Evolutionary conservation across 352 stramenopile species (phyloP), one percentile per base, ranked within the genome.

Genomic region (Pythium plurisporium): DNA sequence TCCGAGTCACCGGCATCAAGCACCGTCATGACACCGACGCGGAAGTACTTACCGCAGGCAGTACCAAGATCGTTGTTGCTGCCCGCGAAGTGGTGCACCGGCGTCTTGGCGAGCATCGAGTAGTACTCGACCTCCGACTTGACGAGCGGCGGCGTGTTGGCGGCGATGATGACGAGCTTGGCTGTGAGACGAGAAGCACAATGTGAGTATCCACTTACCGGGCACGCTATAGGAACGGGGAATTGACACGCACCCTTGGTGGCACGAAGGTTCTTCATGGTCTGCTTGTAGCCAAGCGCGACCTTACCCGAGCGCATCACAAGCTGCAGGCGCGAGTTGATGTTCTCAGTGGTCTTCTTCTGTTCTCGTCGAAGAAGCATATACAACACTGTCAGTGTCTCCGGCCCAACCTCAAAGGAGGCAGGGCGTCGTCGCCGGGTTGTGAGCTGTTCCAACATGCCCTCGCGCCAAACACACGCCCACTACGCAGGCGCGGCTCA

Each of bases 41-140:
- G 93, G 91, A 99, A 99, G 79, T 99, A 98, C 76, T 99, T 99
- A 72, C 97, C 97, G 69, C 97, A 99, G 49, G 97, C 97, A 70
- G 96, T 99, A 67, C 97, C 97, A 50, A 99, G 91, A 73, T 99
- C 96, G 58, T 95, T 98, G 91, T 99, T 99, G 73, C 90, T 96
- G 58, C 97, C 97, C 49, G 86, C 76, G 76, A 99, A 99, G 86
- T 99, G 97, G 85, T 99, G 96, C 59, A 99, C 97, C 40, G 82
- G 82, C 50, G 86, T 97, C 91, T 99, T 99, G 72, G 94, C 95
- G 57, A 99, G 89, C 96, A 99, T 99, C 63, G 97, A 98, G 82
- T 99, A 98, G 91, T 99, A 99, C 82, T 99, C 97, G 70, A 99
- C 85, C 79, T 99, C 96, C 34, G 95, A 99, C 90, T 99, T 99